Percentiles rank a stretch among this genome's conserved stretches.
Conservation (phyloP, 345 rosid species). For the Sisymbrium altissimum region DNA sequence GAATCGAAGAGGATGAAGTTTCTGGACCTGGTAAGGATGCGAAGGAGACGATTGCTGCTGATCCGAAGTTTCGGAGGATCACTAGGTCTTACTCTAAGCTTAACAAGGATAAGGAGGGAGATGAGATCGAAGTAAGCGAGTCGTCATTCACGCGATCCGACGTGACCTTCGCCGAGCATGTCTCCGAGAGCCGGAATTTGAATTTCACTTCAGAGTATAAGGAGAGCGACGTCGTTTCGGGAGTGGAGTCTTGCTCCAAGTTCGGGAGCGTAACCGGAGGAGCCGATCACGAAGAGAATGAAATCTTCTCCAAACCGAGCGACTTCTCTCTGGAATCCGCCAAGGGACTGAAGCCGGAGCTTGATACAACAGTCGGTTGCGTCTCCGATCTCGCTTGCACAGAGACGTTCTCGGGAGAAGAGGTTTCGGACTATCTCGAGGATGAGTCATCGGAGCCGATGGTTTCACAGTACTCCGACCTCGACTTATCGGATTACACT, state of each 20-base stretch:
- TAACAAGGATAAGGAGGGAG: constrained; percentile 34
- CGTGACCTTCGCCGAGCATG: constrained; percentile 41
- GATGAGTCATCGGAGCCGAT: constrained; percentile 46
- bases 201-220: constrained; percentile 30
- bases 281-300: constrained; percentile 30
- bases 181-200: constrained; percentile 32
- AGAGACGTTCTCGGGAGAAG: constrained; percentile 57
- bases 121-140: constrained; percentile 51
- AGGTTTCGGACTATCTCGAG: constrained; percentile 48
- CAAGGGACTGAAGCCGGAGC: constrained; percentile 44
- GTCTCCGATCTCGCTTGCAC: constrained; percentile 65
- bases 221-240: constrained; percentile 50
- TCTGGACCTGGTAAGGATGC: constrained; percentile 22
- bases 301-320: constrained; percentile 39
- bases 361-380: constrained; percentile 32
- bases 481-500: constrained; percentile 58
- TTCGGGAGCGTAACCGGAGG: constrained; percentile 16
- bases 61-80: constrained; percentile 41
- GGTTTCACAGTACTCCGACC: constrained; percentile 49
- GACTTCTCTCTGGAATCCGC: constrained; percentile 33
- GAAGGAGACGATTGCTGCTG: constrained; percentile 26
- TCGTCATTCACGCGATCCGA: constrained; percentile 45
- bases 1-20: constrained; percentile 31
- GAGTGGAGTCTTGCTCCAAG: constrained; percentile 43
- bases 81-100: constrained; percentile 47